phyloP scores from a whole-genome alignment of 2,329 filamentous ascomycete species.

The Cladosporium sp. region DNA sequence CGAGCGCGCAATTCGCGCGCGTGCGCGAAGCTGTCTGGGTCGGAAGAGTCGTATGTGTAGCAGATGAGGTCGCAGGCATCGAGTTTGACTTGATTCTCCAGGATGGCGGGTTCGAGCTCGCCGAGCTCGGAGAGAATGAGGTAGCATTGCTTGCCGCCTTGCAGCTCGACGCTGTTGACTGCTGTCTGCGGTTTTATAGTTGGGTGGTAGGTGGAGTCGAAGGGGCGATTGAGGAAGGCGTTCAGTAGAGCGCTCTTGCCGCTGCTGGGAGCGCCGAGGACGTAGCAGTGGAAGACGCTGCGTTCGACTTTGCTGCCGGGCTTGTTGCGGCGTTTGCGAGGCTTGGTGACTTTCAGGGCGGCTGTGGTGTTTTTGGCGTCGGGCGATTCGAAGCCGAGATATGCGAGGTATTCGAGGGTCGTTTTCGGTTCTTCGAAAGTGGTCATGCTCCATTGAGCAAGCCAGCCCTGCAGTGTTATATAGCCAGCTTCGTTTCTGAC shows the following conservation, averaged over 20 bases:
- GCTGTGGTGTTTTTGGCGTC: conserved; percentile 69
- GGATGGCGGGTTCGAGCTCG: conserved; percentile 87
- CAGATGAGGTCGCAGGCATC: conserved; percentile 92
- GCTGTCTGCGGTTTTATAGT: conserved; percentile 92
- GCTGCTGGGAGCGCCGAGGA: conserved; percentile 77
- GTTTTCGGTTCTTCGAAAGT: conserved; percentile 95
- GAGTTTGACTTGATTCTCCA: conserved; percentile 86
- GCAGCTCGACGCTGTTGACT: conserved; percentile 93
- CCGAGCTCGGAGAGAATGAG: conserved; percentile 93
- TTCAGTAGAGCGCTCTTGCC: conserved; percentile 91
- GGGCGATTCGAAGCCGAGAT: conserved; percentile 85
- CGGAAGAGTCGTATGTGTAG: conserved; percentile 94
- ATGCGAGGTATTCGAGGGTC: conserved; percentile 91
- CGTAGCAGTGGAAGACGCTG: conserved; percentile 90
- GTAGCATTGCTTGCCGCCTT: conserved; percentile 94
- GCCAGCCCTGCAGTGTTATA: conserved; percentile 94
- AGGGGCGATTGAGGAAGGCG: conserved; percentile 84
- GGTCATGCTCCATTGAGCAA: conserved; percentile 99
- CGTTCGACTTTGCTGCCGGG: conserved; percentile 77
- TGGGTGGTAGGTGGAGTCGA: conserved; percentile 77
- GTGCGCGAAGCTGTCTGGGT: conserved; percentile 92
- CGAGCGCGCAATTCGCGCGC: conserved; percentile 76
- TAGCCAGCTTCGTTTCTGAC: conserved; percentile 93
- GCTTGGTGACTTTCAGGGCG: conserved; percentile 87
- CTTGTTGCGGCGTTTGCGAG: conserved; percentile 76